A percentile compares a stretch with the other conserved stretches of the same genome.
Conservation (phyloP, 495 filamentous ascomycete genomes). For the Halenospora varia region DNA sequence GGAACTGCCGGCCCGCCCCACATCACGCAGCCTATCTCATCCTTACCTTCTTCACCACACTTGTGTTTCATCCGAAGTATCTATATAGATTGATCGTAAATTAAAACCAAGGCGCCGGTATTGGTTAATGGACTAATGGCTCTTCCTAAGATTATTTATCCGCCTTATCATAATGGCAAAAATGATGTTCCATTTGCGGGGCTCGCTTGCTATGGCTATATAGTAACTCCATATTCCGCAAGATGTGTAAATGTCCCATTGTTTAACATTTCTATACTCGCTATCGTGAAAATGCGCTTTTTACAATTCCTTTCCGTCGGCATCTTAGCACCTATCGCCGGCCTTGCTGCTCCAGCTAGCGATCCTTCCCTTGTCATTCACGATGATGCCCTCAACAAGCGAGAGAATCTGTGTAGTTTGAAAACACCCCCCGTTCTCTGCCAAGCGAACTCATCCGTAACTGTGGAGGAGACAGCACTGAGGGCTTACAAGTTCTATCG, state of each 20-base stretch:
- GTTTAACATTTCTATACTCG: background rate
- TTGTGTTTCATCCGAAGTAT: background rate
- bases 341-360: conserved; percentile 22
- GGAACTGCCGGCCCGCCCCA: background rate
- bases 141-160: background rate
- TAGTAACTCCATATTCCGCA: background rate
- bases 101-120: background rate
- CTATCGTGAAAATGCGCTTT: conserved; percentile 28
- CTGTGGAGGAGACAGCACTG: conserved; percentile 39
- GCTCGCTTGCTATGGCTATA: background rate
- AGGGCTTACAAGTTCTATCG: conserved; percentile 46
- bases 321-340: conserved; percentile 28
- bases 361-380: background rate
- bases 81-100: background rate
- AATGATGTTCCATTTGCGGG: background rate
- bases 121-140: background rate
- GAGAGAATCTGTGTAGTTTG: conserved; percentile 41
- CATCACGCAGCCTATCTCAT: background rate
- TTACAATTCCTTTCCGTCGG: conserved; percentile 25
- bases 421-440: conserved; percentile 36
- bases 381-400: conserved; percentile 24
- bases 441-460: conserved; percentile 33
- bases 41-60: background rate
- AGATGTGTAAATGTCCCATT: background rate
- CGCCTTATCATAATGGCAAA: background rate